Conservation (phyloP, 2,329 filamentous ascomycete genomes). For the Colletotrichum echinochloae region DNA sequence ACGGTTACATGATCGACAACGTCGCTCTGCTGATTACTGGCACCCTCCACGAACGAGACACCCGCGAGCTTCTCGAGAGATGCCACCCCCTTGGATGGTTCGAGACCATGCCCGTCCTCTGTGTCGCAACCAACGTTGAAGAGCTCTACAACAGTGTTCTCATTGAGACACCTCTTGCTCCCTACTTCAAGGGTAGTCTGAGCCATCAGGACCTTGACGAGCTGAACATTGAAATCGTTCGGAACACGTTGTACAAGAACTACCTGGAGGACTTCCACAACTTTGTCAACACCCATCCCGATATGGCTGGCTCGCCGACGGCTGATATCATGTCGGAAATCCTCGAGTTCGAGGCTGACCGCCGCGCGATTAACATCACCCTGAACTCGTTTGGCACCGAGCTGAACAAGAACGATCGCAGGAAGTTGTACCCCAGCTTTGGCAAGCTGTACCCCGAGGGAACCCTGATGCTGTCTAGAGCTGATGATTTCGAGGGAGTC, state of each 20-base stretch:
- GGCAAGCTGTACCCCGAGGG: slow-evolving; percentile 94
- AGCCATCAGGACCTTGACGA: slow-evolving; percentile 98
- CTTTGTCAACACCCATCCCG: slow-evolving; percentile 90
- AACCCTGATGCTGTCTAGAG: slow-evolving; percentile 91
- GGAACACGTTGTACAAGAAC: slow-evolving; percentile 99
- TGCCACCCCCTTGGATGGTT: slow-evolving; percentile 99
- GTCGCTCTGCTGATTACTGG: slow-evolving; percentile 97
- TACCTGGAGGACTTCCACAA: slow-evolving; percentile 98
- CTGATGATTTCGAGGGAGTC: slow-evolving; percentile 95
- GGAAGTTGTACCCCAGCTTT: slow-evolving; percentile 95
- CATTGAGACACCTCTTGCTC: slow-evolving; percentile 94
- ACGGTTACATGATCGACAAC: slow-evolving; percentile 99
- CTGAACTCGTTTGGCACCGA: slow-evolving; percentile 99
- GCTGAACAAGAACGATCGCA: slow-evolving; percentile 90
- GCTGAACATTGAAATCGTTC: slow-evolving; percentile 98
- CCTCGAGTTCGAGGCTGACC: slow-evolving; percentile 95
- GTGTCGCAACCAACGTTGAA: slow-evolving; percentile 97
- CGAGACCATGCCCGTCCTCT: slow-evolving; percentile 98
- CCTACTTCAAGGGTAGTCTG: slow-evolving; percentile 97
- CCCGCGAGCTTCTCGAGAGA: slow-evolving; percentile 91
- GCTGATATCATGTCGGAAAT: slow-evolving; percentile 96
- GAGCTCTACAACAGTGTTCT: slow-evolving; percentile 98
- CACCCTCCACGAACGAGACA: slow-evolving; percentile 96
- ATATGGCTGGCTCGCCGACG: slow-evolving; percentile 89
- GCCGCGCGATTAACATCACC: slow-evolving; percentile 98